Conservation (phyloP, 371 early-diverging fungal genomes). For the Mortierella sp. region DNA sequence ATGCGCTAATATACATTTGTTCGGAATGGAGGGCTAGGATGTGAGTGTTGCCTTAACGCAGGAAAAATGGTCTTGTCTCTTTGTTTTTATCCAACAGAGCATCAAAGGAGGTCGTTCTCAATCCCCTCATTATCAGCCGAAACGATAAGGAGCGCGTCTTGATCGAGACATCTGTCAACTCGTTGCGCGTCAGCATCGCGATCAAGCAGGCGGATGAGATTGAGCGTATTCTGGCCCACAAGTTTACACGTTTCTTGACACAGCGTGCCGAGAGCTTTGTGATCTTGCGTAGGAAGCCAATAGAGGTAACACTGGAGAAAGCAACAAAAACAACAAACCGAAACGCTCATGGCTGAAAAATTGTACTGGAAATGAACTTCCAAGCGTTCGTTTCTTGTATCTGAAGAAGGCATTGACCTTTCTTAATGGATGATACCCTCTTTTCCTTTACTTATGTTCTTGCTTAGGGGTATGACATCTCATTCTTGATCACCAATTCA, state of each 20-base stretch:
- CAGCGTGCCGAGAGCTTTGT: conserved; percentile 96
- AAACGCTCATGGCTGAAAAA: too few species aligned
- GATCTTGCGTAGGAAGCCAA: conserved; percentile 92
- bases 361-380: too few species aligned
- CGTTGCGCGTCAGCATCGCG: conserved; percentile 92
- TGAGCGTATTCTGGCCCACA: conserved; percentile 94
- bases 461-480: conserved; percentile 92
- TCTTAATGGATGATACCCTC: background rate
- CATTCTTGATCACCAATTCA: conserved; percentile 94
- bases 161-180: conserved; percentile 95
- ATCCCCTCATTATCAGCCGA: conserved; percentile 90
- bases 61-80: too few species aligned
- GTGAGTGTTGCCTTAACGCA: too few species aligned
- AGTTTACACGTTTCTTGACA: conserved; percentile 97
- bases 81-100: conserved; percentile 66
- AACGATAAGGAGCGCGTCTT: conserved; percentile 96
- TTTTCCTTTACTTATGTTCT: background rate
- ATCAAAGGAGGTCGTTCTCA: conserved; percentile 87
- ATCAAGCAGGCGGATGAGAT: conserved; percentile 99
- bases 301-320: conserved; percentile 82
- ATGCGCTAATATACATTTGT: too few species aligned
- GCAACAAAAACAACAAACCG: too few species aligned
- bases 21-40: too few species aligned
- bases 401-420: background rate
- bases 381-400: too few species aligned